Percentiles rank a stretch among this genome's conserved stretches.
Conservation (phyloP, 208 protist species). For the Acanthamoeba healyi region DNA sequence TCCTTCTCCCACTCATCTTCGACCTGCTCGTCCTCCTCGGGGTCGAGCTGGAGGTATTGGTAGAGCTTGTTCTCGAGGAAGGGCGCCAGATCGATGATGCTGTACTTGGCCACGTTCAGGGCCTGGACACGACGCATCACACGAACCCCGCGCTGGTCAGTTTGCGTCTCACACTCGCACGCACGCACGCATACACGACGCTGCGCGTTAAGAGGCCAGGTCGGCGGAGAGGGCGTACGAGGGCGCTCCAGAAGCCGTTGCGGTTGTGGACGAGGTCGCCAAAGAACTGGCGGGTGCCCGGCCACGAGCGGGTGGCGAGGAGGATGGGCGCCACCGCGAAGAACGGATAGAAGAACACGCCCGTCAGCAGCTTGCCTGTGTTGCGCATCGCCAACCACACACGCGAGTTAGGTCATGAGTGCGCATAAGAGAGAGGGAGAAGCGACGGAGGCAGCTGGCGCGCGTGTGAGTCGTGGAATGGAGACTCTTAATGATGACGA, state of each 20-base stretch:
- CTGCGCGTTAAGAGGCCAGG: no score
- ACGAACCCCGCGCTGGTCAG: not conserved
- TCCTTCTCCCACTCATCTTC: slow-evolving; percentile 12
- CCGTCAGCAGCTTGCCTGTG: slow-evolving; percentile 34
- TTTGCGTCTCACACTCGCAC: no score
- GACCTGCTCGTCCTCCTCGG: slow-evolving; percentile 23
- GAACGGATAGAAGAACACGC: slow-evolving; percentile 46
- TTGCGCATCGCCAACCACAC: no score
- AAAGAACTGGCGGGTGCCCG: slow-evolving; percentile 36
- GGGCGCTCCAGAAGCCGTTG: slow-evolving; percentile 51
- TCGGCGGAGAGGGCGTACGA: not conserved
- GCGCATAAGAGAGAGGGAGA: no score
- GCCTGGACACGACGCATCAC: not conserved
- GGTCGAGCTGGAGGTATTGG: slow-evolving; percentile 17
- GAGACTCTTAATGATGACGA: not conserved
- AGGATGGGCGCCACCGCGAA: slow-evolving; percentile 48
- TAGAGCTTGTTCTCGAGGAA: slow-evolving; percentile 54
- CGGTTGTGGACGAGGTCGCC: not conserved
- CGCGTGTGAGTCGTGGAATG: no score
- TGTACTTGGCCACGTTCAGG: slow-evolving; percentile 47
- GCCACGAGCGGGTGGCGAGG: slow-evolving; percentile 4
- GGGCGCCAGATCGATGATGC: slow-evolving; percentile 41
- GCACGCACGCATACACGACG: no score
- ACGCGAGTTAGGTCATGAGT: no score
- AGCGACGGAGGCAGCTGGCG: no score